These are phyloP conservation scores for Soucietia sequanensis DNA, from an alignment of 805 yeast species.

Conservation along the genomic window DNA sequence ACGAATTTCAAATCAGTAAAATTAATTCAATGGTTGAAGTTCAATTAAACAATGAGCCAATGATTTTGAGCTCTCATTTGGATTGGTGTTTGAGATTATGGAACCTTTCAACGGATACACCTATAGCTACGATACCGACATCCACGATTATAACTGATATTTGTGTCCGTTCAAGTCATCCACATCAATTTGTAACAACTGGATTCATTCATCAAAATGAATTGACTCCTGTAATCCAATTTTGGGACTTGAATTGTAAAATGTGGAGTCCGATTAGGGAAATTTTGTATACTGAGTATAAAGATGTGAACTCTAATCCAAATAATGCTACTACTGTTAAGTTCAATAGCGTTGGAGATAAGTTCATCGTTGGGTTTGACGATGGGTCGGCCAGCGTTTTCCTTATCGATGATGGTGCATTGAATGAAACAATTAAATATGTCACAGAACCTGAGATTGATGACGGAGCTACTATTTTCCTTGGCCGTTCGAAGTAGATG, in stretches of 20 bases:
- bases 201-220: slow-evolving; percentile 14
- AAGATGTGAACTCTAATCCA: slow-evolving; percentile 4
- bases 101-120: slow-evolving; percentile 9
- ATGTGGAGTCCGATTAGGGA: slow-evolving; percentile 16
- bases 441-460: slow-evolving; percentile 10
- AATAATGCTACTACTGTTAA: slow-evolving; percentile 6
- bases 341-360: slow-evolving; percentile 17
- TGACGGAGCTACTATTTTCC: slow-evolving; percentile 3
- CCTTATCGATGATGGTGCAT: slow-evolving; percentile 8
- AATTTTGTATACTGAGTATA: slow-evolving; percentile 9
- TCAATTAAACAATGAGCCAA: slow-evolving; percentile 1
- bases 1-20: slow-evolving; percentile 3
- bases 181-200: slow-evolving; percentile 24
- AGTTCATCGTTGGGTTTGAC: slow-evolving; percentile 19
- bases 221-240: slow-evolving; percentile 16
- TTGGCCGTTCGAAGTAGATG: no score
- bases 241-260: slow-evolving; percentile 28
- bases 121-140: slow-evolving; percentile 19
- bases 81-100: slow-evolving; percentile 25
- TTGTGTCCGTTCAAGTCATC: slow-evolving; percentile 14
- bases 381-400: slow-evolving; percentile 17
- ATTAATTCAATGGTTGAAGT: slow-evolving; percentile 5
- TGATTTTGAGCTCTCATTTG: slow-evolving; percentile 16
- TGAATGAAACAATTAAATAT: slow-evolving; percentile 3
- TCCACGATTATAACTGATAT: slow-evolving; percentile 16